phyloP scores from a whole-genome alignment of 176 grass and related monocot genomes.

The Pontederia paniculata region DNA sequence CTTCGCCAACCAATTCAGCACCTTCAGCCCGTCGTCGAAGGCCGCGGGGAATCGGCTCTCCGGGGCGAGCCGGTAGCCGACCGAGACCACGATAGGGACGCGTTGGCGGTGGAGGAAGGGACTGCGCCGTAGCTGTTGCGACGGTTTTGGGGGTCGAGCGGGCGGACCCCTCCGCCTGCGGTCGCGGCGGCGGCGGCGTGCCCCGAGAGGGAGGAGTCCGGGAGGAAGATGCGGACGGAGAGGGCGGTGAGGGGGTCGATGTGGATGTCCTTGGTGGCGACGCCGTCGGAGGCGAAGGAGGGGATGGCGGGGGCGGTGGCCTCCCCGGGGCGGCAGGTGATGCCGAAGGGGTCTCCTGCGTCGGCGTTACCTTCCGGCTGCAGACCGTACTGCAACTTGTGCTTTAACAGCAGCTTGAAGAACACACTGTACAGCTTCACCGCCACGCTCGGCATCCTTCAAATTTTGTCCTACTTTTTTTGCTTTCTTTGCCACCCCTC shows the following conservation, averaged over 20 bases:
- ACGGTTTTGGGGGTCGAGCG: background rate
- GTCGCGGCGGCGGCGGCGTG: slow-evolving; percentile 32
- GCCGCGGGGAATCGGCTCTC: slow-evolving; percentile 76
- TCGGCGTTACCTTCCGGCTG: background rate
- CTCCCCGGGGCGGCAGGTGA: slow-evolving; percentile 60
- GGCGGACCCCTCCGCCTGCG: background rate
- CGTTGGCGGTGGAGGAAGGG: slow-evolving; percentile 38
- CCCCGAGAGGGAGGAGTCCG: slow-evolving; percentile 26
- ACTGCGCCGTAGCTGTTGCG: slow-evolving; percentile 39
- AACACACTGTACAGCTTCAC: slow-evolving; percentile 97
- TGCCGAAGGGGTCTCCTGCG: slow-evolving; percentile 25
- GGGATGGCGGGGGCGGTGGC: slow-evolving; percentile 57
- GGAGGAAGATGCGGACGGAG: slow-evolving; percentile 61
- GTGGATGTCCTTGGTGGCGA: slow-evolving; percentile 75
- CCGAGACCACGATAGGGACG: slow-evolving; percentile 47
- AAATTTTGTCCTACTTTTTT: slow-evolving; percentile 1
- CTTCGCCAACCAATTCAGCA: slow-evolving; percentile 76
- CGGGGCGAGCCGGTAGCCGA: slow-evolving; percentile 65
- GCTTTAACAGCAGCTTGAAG: slow-evolving; percentile 84
- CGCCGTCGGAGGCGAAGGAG: slow-evolving; percentile 43
- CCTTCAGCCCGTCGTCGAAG: slow-evolving; percentile 78
- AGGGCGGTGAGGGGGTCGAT: slow-evolving; percentile 63
- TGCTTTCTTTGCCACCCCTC: slow-evolving; percentile 10
- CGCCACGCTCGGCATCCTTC: slow-evolving; percentile 69
- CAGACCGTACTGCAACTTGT: slow-evolving; percentile 48